A percentile compares a stretch with the other conserved stretches of the same genome.
phyloP scores from a whole-genome alignment of 1,139 yeast species.

The Kodamaea derodonti region DNA sequence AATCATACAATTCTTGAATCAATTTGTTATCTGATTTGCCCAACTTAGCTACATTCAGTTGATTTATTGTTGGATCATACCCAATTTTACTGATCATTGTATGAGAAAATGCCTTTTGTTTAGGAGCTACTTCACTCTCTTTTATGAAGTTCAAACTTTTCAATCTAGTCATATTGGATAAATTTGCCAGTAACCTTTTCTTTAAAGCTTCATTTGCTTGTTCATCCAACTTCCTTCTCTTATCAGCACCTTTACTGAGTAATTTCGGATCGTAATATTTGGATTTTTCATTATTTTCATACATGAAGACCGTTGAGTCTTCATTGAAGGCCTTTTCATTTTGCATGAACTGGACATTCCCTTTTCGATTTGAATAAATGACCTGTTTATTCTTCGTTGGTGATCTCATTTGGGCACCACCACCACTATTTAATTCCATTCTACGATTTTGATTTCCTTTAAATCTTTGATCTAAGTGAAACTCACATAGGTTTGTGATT shows the following conservation, averaged over 20 bases:
- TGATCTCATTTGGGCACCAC: slow-evolving; percentile 46
- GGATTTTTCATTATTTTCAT: slow-evolving; percentile 20
- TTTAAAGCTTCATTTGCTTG: slow-evolving; percentile 34
- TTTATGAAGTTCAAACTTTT: slow-evolving; percentile 16
- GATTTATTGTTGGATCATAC: slow-evolving; percentile 44
- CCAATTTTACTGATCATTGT: slow-evolving; percentile 43
- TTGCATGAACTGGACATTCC: slow-evolving; percentile 9
- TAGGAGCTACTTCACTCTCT: slow-evolving; percentile 10
- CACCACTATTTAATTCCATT: slow-evolving; percentile 71
- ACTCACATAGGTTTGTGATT: slow-evolving; percentile 59
- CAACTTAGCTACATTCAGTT: slow-evolving; percentile 1
- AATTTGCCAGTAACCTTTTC: slow-evolving; percentile 20
- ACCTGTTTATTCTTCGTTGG: slow-evolving; percentile 26
- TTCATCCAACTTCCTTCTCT: slow-evolving; percentile 29
- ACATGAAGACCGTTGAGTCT: slow-evolving; percentile 20
- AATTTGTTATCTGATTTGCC: slow-evolving; percentile 13
- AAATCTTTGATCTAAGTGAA: slow-evolving; percentile 60
- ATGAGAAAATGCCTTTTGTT: slow-evolving; percentile 28
- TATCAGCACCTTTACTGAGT: slow-evolving; percentile 30
- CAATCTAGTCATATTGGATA: slow-evolving; percentile 14
- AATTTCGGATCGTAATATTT: slow-evolving; percentile 46
- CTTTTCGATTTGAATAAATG: slow-evolving; percentile 17
- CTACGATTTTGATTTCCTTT: slow-evolving; percentile 54
- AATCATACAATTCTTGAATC: slow-evolving; percentile 21
- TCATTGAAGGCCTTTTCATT: slow-evolving; percentile 20